phyloP scores from a whole-genome alignment of 2,329 filamentous ascomycete species.

The Pseudopithomyces chartarum region DNA sequence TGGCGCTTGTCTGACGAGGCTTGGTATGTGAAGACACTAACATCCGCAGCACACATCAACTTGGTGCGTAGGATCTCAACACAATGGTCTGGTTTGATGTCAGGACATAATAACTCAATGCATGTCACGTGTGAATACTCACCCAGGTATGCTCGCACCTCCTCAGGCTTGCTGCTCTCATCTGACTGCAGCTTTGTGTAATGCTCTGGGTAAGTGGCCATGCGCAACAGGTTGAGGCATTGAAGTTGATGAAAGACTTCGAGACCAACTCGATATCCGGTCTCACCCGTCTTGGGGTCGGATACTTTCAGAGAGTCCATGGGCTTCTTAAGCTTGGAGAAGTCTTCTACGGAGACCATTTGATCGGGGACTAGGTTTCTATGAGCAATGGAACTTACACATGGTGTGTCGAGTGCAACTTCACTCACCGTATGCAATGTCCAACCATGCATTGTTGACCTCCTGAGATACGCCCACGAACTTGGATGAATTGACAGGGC shows the following conservation, averaged over 20 bases:
- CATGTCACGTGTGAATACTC: background rate
- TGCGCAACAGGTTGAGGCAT: conserved; percentile 43
- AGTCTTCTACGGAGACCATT: conserved; percentile 62
- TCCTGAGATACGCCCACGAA: conserved; percentile 62
- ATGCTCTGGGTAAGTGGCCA: conserved; percentile 40
- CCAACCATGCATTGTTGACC: conserved; percentile 64
- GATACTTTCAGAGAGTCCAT: conserved; percentile 59
- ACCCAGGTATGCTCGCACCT: conserved; percentile 33
- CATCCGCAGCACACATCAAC: conserved; percentile 41
- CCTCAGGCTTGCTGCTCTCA: conserved; percentile 34
- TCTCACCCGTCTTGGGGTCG: conserved; percentile 60
- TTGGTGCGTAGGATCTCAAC: conserved; percentile 45
- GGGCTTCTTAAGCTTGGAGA: conserved; percentile 59
- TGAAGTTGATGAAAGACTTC: conserved; percentile 61
- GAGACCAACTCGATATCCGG: conserved; percentile 64
- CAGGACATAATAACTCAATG: background rate
- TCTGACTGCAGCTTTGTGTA: conserved; percentile 35
- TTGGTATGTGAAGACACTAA: conserved; percentile 44
- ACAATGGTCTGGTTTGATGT: conserved; percentile 33
- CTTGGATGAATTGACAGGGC: conserved; percentile 36
- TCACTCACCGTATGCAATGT: conserved; percentile 53
- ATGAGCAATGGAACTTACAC: conserved; percentile 25
- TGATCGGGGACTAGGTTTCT: conserved; percentile 60
- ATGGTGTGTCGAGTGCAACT: background rate
- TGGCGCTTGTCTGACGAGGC: conserved; percentile 24